Evolutionary conservation across 1,139 yeast species (phyloP).

Genomic region (Kodamaea derodonti): DNA sequence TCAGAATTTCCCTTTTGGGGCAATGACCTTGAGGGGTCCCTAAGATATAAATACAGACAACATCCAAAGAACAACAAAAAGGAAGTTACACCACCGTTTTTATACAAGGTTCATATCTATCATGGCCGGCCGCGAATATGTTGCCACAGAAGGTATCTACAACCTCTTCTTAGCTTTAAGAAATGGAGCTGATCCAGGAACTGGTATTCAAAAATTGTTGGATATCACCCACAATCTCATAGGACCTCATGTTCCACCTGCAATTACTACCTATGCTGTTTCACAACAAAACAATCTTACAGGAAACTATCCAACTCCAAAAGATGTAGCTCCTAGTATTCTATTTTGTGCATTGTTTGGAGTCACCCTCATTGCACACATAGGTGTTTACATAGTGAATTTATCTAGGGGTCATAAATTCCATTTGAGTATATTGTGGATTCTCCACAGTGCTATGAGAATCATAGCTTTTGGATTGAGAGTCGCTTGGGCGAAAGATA

Average conservation of each 20-base stretch:
- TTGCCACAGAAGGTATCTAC: constrained; percentile 25
- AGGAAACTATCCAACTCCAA: constrained; percentile 60
- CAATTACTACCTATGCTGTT: constrained; percentile 31
- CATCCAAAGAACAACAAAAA: too few relatives aligned
- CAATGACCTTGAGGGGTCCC: not conserved
- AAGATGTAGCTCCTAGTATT: constrained; percentile 61
- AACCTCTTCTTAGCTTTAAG: constrained; percentile 25
- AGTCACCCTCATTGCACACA: constrained; percentile 46
- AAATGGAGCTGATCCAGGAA: constrained; percentile 48
- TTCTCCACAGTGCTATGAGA: constrained; percentile 49
- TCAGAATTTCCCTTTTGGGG: not conserved
- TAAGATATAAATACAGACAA: too few relatives aligned
- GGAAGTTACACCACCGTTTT: too few relatives aligned
- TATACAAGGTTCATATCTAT: too few relatives aligned
- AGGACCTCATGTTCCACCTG: constrained; percentile 34
- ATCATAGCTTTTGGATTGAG: constrained; percentile 60
- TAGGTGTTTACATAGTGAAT: constrained; percentile 49
- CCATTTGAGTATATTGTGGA: constrained; percentile 53
- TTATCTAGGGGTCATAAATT: constrained; percentile 61
- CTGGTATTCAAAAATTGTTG: constrained; percentile 40
- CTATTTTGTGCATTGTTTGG: constrained; percentile 55
- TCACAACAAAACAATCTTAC: constrained; percentile 50
- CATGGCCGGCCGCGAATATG: too few relatives aligned
- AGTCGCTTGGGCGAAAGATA: constrained; percentile 53
- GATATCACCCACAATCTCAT: constrained; percentile 24